Percentiles rank a stretch among this genome's conserved stretches.
These are phyloP conservation scores for Sanghuangporus baumii DNA, from an alignment of 1,284 basidiomycete species.

Conservation along the genomic window DNA sequence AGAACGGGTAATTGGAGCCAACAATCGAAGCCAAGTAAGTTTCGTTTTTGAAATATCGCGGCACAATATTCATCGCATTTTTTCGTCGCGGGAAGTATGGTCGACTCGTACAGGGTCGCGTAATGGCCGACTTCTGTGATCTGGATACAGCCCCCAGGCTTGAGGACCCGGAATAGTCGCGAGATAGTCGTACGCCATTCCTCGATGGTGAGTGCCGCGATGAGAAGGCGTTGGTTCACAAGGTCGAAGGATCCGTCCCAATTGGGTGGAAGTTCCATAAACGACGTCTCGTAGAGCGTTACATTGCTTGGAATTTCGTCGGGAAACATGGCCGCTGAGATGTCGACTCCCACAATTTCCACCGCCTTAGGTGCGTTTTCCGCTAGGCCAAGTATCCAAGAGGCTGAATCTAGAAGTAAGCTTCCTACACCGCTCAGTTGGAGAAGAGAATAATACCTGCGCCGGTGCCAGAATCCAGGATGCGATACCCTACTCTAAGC, in stretches of 20 bases:
- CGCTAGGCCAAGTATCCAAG: slow-evolving; percentile 14
- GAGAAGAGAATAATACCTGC: slow-evolving; percentile 2
- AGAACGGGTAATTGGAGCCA: neutral
- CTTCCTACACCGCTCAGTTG: neutral
- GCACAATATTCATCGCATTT: too few species aligned
- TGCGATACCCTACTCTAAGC: neutral
- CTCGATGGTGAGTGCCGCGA: slow-evolving; percentile 23
- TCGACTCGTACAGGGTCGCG: neutral
- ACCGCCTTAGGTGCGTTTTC: neutral
- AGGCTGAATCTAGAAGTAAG: slow-evolving; percentile 1
- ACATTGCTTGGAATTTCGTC: slow-evolving; percentile 9
- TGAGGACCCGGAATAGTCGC: slow-evolving; percentile 28
- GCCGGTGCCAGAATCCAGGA: slow-evolving; percentile 12
- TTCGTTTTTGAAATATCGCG: neutral
- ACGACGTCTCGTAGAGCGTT: neutral
- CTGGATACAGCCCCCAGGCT: slow-evolving; percentile 27
- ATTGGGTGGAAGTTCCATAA: neutral
- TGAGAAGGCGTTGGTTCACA: slow-evolving; percentile 29
- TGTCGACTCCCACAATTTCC: slow-evolving; percentile 7
- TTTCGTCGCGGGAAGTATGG: neutral
- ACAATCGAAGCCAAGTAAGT: neutral
- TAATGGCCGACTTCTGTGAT: slow-evolving; percentile 22
- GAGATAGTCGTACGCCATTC: slow-evolving; percentile 25
- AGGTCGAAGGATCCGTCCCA: slow-evolving; percentile 28
- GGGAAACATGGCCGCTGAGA: slow-evolving; percentile 9